A percentile compares a stretch with the other conserved stretches of the same genome.
Evolutionary conservation across 2,329 filamentous ascomycete species (phyloP).

Genomic region (Pezicula neosporulosa): DNA sequence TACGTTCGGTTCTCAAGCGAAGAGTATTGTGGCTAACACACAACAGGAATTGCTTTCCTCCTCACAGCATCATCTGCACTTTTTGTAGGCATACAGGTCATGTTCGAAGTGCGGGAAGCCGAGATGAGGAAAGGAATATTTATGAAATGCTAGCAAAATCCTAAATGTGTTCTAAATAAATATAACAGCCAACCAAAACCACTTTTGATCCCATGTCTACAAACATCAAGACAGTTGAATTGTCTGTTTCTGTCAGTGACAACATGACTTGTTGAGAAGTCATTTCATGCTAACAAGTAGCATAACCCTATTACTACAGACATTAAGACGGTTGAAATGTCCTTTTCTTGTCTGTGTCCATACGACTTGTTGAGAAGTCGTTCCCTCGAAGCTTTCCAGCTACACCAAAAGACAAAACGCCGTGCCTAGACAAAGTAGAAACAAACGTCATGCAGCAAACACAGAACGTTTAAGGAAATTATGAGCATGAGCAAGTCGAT

Average conservation of each 20-base stretch:
- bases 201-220: background rate
- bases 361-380: background rate
- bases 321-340: background rate
- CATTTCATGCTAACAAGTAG: too few relatives aligned
- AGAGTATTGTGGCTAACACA: slow-evolving; percentile 17
- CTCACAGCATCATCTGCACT: slow-evolving; percentile 66
- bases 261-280: too few relatives aligned
- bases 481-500: too few relatives aligned
- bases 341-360: background rate
- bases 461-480: too few relatives aligned
- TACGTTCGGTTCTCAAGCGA: slow-evolving; percentile 26
- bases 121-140: slow-evolving; percentile 80
- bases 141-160: slow-evolving; percentile 65
- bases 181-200: background rate
- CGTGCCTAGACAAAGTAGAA: background rate
- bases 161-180: too few relatives aligned
- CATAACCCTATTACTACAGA: background rate
- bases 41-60: slow-evolving; percentile 67
- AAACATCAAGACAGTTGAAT: background rate
- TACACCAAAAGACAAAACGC: background rate
- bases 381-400: too few relatives aligned
- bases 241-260: too few relatives aligned
- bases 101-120: slow-evolving; percentile 90
- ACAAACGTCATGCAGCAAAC: too few relatives aligned
- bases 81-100: slow-evolving; percentile 85